Evolutionary conservation across 129 eudicot species (phyloP), one percentile per base, ranked within the genome.

Genomic region (Oenanthe sinensis): DNA sequence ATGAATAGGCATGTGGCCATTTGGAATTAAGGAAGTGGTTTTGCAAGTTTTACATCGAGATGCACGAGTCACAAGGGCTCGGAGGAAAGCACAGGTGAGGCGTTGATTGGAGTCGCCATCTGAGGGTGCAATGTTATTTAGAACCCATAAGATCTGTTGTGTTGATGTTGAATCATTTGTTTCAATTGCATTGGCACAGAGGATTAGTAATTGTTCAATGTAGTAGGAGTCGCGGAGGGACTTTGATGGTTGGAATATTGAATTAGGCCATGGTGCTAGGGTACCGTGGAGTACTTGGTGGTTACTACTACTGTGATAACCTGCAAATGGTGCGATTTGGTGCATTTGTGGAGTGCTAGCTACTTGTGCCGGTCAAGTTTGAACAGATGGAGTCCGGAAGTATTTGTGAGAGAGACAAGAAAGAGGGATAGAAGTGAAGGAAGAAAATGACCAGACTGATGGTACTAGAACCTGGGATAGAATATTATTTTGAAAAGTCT

Each of bases 91-190:
- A 42, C 87, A 89, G 0, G 97, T 85, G 49, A 92, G 87, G 30
- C 99, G 86, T 68, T 92, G 97, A 46, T 81, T 92, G 0, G 99
- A 92, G 85, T 90, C 95, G 0, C 99, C 99, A 42, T 96, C 97
- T 0, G 95, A 91, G 2, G 91, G 95, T 2, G 99, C 99, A 73
- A 92, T 96, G 85, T 96, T 96, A 87, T 96, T 92, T 2, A 96
- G 91, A 16, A 96, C 99, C 99, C 99, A 96, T 19, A 96, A 47
- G 86, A 96, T 96, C 71, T 96, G 99, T 75, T 96, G 99, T 4
- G 97, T 85, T 14, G 91, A 85, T 0, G 99, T 96, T 0, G 97
- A 90, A 74, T 96, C 99, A 76, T 96, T 96, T 85, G 70, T 83
- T 40, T 96, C 97, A 26, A 96, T 96, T 6, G 97, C 97, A 54